Conservation (phyloP, 139 green algal species). For the Volvox reticuliferus region DNA sequence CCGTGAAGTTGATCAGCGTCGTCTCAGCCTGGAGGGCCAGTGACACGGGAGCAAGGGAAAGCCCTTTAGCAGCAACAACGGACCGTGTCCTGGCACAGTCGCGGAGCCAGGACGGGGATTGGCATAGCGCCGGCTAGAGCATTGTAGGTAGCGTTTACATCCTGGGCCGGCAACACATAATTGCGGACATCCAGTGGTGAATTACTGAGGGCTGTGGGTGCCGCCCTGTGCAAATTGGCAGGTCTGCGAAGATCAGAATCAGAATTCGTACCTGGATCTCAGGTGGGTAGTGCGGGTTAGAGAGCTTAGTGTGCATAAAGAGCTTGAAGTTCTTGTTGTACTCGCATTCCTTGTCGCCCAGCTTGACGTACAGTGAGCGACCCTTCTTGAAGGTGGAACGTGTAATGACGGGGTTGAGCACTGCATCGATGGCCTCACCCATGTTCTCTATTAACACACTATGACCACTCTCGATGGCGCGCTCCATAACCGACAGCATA, state of each 20-base stretch:
- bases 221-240: no score
- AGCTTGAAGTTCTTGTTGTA: slow-evolving; percentile 91
- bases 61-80: no score
- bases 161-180: no score
- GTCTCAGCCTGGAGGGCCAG: slow-evolving; percentile 72
- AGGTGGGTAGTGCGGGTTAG: slow-evolving; percentile 90
- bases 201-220: no score
- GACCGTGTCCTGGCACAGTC: no score
- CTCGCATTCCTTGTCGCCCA: slow-evolving; percentile 89
- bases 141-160: no score
- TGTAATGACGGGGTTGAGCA: slow-evolving; percentile 89
- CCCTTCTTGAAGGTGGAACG: slow-evolving; percentile 91
- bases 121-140: no score
- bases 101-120: no score
- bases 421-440: slow-evolving; percentile 88
- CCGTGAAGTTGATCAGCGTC: slow-evolving; percentile 92
- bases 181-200: no score
- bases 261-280: slow-evolving; percentile 79
- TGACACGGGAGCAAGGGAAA: no score
- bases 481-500: slow-evolving; percentile 83
- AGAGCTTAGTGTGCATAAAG: slow-evolving; percentile 93
- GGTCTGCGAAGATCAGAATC: no score
- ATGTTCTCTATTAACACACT: slow-evolving; percentile 92
- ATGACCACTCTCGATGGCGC: slow-evolving; percentile 84
- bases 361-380: slow-evolving; percentile 85